phyloP scores from a whole-genome alignment of 305 asterid species.

The Solanum hybrid region DNA sequence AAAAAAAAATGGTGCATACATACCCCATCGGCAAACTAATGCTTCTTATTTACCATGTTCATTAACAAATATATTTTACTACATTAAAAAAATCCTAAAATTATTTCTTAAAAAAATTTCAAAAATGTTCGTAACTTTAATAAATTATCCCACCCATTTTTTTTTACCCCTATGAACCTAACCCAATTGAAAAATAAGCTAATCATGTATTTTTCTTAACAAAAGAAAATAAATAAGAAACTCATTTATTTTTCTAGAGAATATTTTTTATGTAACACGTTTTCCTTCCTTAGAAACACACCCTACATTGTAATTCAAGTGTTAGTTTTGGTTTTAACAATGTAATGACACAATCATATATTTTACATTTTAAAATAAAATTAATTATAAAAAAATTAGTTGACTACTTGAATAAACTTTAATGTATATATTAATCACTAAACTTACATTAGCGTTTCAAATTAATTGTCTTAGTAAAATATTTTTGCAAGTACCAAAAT shows the following conservation, averaged over 20 bases:
- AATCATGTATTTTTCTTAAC: not conserved
- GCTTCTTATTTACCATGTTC: not conserved
- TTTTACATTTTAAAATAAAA: too few species aligned
- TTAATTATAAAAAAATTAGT: not conserved
- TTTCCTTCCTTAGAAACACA: not conserved
- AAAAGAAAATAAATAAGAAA: not conserved
- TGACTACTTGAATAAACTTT: not conserved
- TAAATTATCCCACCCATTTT: not conserved
- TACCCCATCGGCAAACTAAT: too few species aligned
- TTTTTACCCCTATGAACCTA: not conserved
- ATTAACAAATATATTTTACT: not conserved
- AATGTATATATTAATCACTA: not conserved
- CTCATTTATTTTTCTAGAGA: not conserved
- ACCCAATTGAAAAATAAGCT: not conserved
- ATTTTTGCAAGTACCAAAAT: too few species aligned
- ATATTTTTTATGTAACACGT: not conserved
- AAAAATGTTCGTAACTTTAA: not conserved
- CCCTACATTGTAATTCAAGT: not conserved
- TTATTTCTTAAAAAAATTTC: not conserved
- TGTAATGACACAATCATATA: not conserved
- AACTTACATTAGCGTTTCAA: too few species aligned
- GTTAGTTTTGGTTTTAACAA: too few species aligned
- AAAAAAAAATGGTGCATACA: not conserved
- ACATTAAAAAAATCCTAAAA: not conserved
- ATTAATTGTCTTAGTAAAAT: not conserved